phyloP scores from a whole-genome alignment of 352 stramenopile species.

The Thraustochytrium aureum region DNA sequence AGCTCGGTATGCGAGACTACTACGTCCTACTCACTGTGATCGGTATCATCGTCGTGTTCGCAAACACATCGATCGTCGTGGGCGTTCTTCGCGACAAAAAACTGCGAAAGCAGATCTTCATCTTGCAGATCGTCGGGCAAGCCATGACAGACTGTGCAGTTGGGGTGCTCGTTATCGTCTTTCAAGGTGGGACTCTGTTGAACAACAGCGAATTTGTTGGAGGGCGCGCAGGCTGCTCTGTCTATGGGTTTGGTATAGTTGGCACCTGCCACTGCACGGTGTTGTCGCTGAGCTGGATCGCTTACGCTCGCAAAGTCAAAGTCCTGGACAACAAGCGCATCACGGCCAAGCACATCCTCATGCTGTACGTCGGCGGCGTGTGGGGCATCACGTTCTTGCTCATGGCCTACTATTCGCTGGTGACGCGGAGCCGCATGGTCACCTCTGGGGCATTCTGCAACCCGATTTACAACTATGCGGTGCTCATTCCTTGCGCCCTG shows the following conservation, averaged over 20 bases:
- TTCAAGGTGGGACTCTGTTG: conserved; percentile 9
- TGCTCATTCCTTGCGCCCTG: conserved; percentile 8
- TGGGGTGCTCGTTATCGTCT: conserved; percentile 25
- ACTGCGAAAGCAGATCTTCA: conserved; percentile 11
- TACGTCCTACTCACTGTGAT: conserved; percentile 4
- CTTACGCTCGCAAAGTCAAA: conserved; percentile 8
- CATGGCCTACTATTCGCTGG: background rate
- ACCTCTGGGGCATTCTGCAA: conserved; percentile 47
- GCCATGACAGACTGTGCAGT: conserved; percentile 33
- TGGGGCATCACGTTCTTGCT: conserved; percentile 14
- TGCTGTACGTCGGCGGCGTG: conserved; percentile 12
- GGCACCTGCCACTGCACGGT: conserved; percentile 47
- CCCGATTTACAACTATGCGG: conserved; percentile 45
- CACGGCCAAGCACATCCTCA: background rate
- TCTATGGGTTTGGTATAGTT: conserved; percentile 39
- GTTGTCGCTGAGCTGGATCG: conserved; percentile 49
- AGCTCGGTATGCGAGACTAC: background rate
- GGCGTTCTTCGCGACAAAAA: conserved; percentile 23
- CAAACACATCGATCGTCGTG: conserved; percentile 19
- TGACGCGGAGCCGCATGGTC: conserved; percentile 13
- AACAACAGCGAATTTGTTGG: conserved; percentile 8
- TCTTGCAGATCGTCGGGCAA: conserved; percentile 40
- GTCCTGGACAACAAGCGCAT: conserved; percentile 24
- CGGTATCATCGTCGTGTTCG: background rate
- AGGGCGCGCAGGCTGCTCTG: background rate